phyloP scores from a whole-genome alignment of 2,329 filamentous ascomycete species.

The Orbilia brochopaga region DNA sequence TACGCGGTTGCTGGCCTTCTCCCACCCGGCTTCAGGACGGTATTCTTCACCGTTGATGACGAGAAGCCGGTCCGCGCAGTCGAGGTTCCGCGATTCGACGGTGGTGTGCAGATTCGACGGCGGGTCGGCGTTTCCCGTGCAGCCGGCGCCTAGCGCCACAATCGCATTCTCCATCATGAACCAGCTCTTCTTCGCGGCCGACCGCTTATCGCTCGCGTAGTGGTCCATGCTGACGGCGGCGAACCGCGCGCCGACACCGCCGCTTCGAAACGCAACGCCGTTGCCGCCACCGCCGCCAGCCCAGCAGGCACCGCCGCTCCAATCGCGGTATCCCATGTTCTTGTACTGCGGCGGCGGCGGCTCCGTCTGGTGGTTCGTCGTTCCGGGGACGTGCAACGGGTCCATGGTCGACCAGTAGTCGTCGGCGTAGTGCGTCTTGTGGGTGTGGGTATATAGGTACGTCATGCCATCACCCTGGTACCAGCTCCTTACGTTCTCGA shows the following conservation, averaged over 20 bases:
- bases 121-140: neutral
- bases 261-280: slow-evolving; percentile 16
- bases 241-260: slow-evolving; percentile 18
- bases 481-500: slow-evolving; percentile 31
- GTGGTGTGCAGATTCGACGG: slow-evolving; percentile 32
- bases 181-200: slow-evolving; percentile 43
- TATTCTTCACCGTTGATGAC: slow-evolving; percentile 28
- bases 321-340: slow-evolving; percentile 35
- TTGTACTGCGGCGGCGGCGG: slow-evolving; percentile 27
- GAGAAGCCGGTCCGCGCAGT: slow-evolving; percentile 1
- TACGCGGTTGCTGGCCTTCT: slow-evolving; percentile 6
- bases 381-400: slow-evolving; percentile 41
- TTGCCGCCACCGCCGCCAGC: slow-evolving; percentile 26
- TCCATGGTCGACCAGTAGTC: slow-evolving; percentile 52
- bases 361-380: slow-evolving; percentile 34
- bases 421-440: slow-evolving; percentile 41
- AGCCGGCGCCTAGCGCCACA: slow-evolving; percentile 37
- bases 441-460: slow-evolving; percentile 42
- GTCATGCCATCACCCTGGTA: slow-evolving; percentile 51
- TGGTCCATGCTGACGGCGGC: slow-evolving; percentile 42
- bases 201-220: slow-evolving; percentile 18
- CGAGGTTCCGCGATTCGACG: slow-evolving; percentile 33
- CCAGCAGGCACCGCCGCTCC: slow-evolving; percentile 48
- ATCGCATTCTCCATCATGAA: slow-evolving; percentile 42
- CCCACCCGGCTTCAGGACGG: neutral